Conservation (phyloP, 202 grass and related monocot genomes). For the Carex sylvatica region DNA sequence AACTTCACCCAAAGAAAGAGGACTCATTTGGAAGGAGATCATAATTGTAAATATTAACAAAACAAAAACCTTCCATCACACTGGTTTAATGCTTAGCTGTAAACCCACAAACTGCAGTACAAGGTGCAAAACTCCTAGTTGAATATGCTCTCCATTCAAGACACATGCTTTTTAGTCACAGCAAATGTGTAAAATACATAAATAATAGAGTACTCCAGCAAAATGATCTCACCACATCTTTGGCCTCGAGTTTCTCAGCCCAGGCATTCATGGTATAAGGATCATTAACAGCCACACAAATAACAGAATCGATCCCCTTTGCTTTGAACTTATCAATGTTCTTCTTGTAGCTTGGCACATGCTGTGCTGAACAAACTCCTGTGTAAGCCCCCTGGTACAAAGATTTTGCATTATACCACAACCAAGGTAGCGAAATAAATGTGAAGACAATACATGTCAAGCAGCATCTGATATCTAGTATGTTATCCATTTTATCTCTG, state of each 20-base stretch:
- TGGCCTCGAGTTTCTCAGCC: slow-evolving; percentile 85
- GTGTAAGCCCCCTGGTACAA: slow-evolving; percentile 84
- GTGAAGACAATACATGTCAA: neutral
- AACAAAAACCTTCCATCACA: neutral
- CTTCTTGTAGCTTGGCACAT: slow-evolving; percentile 95
- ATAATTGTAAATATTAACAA: neutral
- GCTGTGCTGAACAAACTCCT: slow-evolving; percentile 74
- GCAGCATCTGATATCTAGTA: neutral
- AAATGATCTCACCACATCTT: slow-evolving; percentile 57
- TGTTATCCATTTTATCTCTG: neutral
- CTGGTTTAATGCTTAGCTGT: neutral
- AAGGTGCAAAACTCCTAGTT: neutral
- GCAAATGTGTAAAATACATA: neutral
- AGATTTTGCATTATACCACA: slow-evolving; percentile 12
- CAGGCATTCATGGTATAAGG: slow-evolving; percentile 90
- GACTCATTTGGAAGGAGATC: neutral
- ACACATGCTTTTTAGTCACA: neutral
- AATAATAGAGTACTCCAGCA: neutral
- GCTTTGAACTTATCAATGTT: slow-evolving; percentile 91
- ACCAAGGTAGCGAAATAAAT: neutral
- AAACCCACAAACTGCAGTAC: neutral
- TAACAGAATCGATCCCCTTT: slow-evolving; percentile 86
- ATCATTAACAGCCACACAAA: slow-evolving; percentile 93
- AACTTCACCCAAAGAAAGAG: neutral
- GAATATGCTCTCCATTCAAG: neutral